Percentiles rank a stretch among this genome's conserved stretches.
Evolutionary conservation across 1,139 yeast species (phyloP).

Genomic region (Entelexis sorbosivorans): DNA sequence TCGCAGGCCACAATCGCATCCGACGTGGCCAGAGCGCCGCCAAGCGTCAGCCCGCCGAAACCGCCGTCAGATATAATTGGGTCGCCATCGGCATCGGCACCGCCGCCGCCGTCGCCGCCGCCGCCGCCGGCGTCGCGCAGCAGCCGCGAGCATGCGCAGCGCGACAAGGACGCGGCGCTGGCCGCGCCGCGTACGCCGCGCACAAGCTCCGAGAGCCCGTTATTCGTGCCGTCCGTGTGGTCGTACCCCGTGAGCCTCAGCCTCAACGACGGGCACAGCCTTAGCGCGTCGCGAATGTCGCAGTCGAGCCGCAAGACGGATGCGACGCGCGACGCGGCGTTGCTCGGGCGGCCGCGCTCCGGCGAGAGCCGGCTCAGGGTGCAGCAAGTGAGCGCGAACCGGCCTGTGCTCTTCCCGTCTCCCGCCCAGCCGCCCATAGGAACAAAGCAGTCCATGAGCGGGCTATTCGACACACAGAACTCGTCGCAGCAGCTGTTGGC

Average conservation of each 20-base stretch:
- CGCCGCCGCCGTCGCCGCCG: neutral
- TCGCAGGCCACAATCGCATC: neutral
- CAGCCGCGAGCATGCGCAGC: neutral
- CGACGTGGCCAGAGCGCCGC: neutral
- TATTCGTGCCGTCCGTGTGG: neutral
- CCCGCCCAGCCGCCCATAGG: neutral
- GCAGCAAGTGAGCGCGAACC: neutral
- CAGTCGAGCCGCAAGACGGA: neutral
- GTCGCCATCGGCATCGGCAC: too few species aligned
- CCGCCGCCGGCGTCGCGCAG: neutral
- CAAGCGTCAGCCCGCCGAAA: neutral
- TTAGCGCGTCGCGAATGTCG: neutral
- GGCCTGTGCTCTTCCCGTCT: neutral
- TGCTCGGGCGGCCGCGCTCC: neutral
- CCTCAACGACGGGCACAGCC: neutral
- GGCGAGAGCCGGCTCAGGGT: neutral
- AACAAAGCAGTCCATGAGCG: neutral
- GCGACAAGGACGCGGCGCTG: neutral
- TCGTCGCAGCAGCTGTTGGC: neutral
- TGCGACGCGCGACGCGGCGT: neutral
- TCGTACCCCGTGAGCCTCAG: neutral
- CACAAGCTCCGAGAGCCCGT: neutral
- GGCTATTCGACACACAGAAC: neutral
- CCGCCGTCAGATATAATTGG: neutral
- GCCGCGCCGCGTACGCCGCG: neutral